Percentiles rank a stretch among this genome's conserved stretches.
Conservation (phyloP, 345 rosid species). For the Gossypium thurberi region DNA sequence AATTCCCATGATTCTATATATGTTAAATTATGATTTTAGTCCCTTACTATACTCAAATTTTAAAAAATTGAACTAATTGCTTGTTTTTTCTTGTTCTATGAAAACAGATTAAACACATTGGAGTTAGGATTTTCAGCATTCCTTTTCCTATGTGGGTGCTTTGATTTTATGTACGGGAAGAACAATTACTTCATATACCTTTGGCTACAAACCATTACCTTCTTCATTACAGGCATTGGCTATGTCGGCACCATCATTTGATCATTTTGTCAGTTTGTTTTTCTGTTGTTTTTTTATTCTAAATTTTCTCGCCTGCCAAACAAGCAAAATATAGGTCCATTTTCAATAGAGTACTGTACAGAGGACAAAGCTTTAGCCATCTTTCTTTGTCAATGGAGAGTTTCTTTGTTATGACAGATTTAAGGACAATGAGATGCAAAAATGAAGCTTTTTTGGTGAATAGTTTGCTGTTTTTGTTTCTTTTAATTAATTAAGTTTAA, state of each 20-base stretch:
- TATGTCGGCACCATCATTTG: constrained; percentile 78
- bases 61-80: too few relatives aligned
- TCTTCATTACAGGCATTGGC: constrained; percentile 88
- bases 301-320: not conserved
- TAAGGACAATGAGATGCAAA: not conserved
- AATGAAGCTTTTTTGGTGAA: too few relatives aligned
- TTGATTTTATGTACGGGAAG: constrained; percentile 81
- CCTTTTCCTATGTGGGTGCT: constrained; percentile 88
- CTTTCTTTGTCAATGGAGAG: constrained; percentile 11
- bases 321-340: not conserved
- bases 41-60: too few relatives aligned
- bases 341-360: constrained; percentile 1
- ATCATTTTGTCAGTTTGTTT: not conserved
- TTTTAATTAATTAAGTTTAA: too few relatives aligned
- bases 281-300: not conserved
- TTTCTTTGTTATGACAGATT: not conserved
- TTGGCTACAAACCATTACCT: constrained; percentile 79
- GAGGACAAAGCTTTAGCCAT: not conserved
- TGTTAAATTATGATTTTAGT: too few relatives aligned
- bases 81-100: not conserved
- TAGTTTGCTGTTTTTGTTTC: too few relatives aligned
- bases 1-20: too few relatives aligned
- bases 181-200: constrained; percentile 83
- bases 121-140: constrained; percentile 85
- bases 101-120: constrained; percentile 51